Evolutionary conservation across 1,284 basidiomycete genomes (phyloP), one percentile per base, ranked within the genome.

Genomic region (Melampsora larici-populina): DNA sequence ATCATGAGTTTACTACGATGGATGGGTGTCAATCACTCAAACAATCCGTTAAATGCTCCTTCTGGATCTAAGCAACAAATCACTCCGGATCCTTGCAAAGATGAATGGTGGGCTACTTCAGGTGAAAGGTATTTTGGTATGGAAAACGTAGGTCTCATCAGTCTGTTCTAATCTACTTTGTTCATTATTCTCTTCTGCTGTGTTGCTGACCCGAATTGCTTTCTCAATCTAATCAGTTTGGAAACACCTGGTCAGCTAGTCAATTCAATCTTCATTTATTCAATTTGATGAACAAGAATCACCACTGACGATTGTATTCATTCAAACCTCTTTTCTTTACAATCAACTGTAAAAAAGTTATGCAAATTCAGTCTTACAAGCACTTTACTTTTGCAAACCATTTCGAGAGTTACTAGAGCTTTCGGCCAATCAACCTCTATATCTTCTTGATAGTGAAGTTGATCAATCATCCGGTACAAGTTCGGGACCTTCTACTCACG

Each of bases 351-450:
- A 4, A 55, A 55, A 55, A 84, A 94, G 93, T 86, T 99, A 99
- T 85, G 94, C 92, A 86, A 99, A 98, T 85, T 98, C 96, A 21
- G 93, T 99, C 36, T 88, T 99, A 13, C 96, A 99, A 84, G 91
- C 96, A 0, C 89, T 99, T 74, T 99, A 97, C 85, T 91, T 91
- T 80, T 92, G 91, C 80, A 84, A 87, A n/a, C 91, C 92, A 0
- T 92, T 94, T 82, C 87, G 92, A 55, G 88, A 91, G 62, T 90
- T 92, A 78, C 85, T 93, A 79, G 86, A 89, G 67, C 55, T 64
- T n/a, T 70, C 67, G 29, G 87, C 89, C 68, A 87, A 89, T 79
- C 84, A 87, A 31, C 70, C 83, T 81, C n/a, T 79, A 21, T 31
- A 36, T 70, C 36, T 69, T 67, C 87, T 88, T 82, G 84, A 83